A percentile compares a stretch with the other conserved stretches of the same genome.
These are phyloP conservation scores for Rhodamnia rubescens DNA, from an alignment of 345 rosid genomes.

Conservation along the genomic window DNA sequence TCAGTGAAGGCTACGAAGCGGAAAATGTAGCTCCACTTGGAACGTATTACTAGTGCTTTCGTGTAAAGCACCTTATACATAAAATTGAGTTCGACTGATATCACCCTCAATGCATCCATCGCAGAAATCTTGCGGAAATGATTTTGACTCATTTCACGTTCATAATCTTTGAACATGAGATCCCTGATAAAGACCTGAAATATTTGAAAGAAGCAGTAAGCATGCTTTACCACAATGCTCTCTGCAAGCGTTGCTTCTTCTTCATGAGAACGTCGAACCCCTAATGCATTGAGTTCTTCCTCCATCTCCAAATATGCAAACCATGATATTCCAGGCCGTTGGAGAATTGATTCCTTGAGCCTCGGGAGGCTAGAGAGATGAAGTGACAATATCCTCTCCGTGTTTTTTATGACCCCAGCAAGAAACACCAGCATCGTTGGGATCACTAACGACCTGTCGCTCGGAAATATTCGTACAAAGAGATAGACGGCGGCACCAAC, in stretches of 20 bases:
- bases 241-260: background rate
- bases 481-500: fast-evolving
- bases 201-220: background rate
- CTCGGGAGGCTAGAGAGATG: background rate
- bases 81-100: background rate
- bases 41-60: fast-evolving
- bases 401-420: background rate
- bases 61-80: background rate
- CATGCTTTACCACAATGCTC: background rate
- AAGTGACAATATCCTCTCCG: background rate
- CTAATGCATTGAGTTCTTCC: fast-evolving
- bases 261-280: background rate
- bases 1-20: background rate
- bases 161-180: fast-evolving
- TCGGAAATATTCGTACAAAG: fast-evolving
- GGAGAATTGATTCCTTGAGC: background rate
- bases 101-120: background rate
- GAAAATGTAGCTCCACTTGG: background rate
- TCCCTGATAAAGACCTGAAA: background rate
- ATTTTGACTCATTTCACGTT: fast-evolving
- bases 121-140: background rate
- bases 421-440: background rate
- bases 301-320: no score
- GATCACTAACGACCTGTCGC: fast-evolving
- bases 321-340: no score